Evolutionary conservation across 2,329 filamentous ascomycete genomes (phyloP).

Genomic region (Zymoseptoria ardabiliae): DNA sequence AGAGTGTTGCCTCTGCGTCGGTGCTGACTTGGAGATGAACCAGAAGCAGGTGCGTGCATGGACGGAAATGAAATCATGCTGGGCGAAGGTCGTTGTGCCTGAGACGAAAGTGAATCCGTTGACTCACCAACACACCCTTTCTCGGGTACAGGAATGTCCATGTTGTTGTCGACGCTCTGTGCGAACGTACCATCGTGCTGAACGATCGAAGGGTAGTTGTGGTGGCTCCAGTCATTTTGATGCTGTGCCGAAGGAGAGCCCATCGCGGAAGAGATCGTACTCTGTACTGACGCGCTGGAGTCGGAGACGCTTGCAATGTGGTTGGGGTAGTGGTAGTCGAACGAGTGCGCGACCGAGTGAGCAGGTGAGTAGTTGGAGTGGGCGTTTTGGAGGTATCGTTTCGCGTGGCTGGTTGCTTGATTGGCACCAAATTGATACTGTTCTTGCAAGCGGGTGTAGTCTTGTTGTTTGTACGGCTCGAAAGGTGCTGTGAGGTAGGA

Average conservation of each 20-base stretch:
- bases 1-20: not conserved
- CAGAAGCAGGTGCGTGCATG: not conserved
- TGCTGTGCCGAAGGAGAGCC: constrained; percentile 51
- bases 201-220: constrained; percentile 55
- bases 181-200: constrained; percentile 49
- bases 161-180: constrained; percentile 50
- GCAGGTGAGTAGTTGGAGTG: constrained; percentile 37
- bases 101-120: constrained; percentile 2
- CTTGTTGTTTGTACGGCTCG: constrained; percentile 30
- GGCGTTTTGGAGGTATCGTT: constrained; percentile 31
- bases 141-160: constrained; percentile 40
- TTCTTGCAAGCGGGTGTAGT: constrained; percentile 30
- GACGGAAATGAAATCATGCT: not conserved
- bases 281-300: constrained; percentile 43
- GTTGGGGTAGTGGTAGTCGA: constrained; percentile 38
- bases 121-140: constrained; percentile 47
- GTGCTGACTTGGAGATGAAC: no score
- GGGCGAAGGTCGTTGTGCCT: not conserved
- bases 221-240: constrained; percentile 52
- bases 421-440: constrained; percentile 33
- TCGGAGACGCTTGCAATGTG: constrained; percentile 43
- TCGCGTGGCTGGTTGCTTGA: constrained; percentile 31
- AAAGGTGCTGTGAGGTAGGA: constrained; percentile 27
- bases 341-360: constrained; percentile 39
- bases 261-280: constrained; percentile 43